phyloP scores from a whole-genome alignment of 495 filamentous ascomycete species.

The Beverwykella pulmonaria region DNA sequence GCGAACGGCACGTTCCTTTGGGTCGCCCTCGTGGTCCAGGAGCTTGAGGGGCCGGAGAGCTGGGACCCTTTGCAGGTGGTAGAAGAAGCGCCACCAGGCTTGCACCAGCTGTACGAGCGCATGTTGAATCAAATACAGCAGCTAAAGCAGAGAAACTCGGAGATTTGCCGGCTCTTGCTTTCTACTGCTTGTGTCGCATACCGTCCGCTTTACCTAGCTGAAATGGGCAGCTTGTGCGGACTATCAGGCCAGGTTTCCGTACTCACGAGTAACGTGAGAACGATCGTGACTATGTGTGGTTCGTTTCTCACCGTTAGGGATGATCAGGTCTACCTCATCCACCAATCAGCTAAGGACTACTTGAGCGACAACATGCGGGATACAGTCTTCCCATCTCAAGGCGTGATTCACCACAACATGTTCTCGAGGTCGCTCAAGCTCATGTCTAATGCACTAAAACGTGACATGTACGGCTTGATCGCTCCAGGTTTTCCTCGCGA shows the following conservation, averaged over 20 bases:
- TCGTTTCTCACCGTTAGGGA: constrained; percentile 10
- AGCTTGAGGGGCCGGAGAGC: not conserved
- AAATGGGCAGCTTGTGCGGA: not conserved
- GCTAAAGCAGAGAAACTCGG: not conserved
- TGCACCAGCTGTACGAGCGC: constrained; percentile 13
- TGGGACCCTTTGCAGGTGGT: constrained; percentile 3
- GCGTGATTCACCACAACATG: constrained; percentile 30
- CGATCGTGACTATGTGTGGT: constrained; percentile 9
- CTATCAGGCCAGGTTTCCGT: not conserved
- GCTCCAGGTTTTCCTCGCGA: constrained; percentile 9
- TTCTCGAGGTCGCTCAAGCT: constrained; percentile 40
- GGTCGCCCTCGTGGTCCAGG: constrained; percentile 40
- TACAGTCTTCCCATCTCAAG: constrained; percentile 29
- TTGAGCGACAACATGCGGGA: constrained; percentile 9
- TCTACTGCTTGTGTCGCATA: constrained; percentile 4
- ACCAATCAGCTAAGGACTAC: constrained; percentile 21
- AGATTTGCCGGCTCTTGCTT: constrained; percentile 6
- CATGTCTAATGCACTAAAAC: constrained; percentile 41
- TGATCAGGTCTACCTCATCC: constrained; percentile 14
- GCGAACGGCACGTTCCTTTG: constrained; percentile 45
- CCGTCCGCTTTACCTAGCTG: not conserved
- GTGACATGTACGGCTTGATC: constrained; percentile 41
- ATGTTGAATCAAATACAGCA: constrained; percentile 13
- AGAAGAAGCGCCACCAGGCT: constrained; percentile 3
- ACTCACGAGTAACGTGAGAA: not conserved